Conservation (phyloP, 2,329 filamentous ascomycete species). For the Juglanconis oblonga region DNA sequence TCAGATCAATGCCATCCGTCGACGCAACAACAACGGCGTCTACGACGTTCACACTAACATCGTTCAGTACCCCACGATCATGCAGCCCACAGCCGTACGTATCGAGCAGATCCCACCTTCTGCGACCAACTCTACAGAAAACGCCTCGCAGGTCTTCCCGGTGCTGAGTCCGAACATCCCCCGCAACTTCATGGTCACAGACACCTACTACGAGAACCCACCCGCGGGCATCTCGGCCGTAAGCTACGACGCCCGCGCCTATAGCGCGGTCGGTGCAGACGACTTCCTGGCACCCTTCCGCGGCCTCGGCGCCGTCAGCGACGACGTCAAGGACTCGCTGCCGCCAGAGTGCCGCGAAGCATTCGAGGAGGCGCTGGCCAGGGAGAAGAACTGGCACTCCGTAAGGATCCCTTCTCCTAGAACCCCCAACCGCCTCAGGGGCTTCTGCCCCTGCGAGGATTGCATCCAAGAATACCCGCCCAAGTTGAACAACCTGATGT, state of each 20-base stretch:
- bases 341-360: slow-evolving; percentile 69
- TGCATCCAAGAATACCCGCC: neutral
- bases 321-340: slow-evolving; percentile 64
- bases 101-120: slow-evolving; percentile 68
- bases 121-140: slow-evolving; percentile 27
- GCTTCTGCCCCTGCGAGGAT: neutral
- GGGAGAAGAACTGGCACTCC: slow-evolving; percentile 69
- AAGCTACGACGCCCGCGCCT: slow-evolving; percentile 41
- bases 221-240: slow-evolving; percentile 43
- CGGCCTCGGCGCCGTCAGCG: slow-evolving; percentile 62
- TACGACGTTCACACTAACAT: slow-evolving; percentile 94
- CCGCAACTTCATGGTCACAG: slow-evolving; percentile 56
- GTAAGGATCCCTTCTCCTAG: neutral
- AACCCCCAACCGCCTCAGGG: neutral
- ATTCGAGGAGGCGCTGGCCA: slow-evolving; percentile 63
- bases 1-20: slow-evolving; percentile 65
- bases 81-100: slow-evolving; percentile 84
- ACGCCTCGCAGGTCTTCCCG: slow-evolving; percentile 39
- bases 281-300: slow-evolving; percentile 52
- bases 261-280: slow-evolving; percentile 30
- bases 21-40: slow-evolving; percentile 68
- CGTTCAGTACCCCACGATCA: slow-evolving; percentile 82
- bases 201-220: slow-evolving; percentile 52
- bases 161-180: slow-evolving; percentile 47
- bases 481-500: too few relatives aligned